These are phyloP conservation scores for Fusarium virguliforme DNA, from an alignment of 2,329 filamentous ascomycete species.

Conservation along the genomic window DNA sequence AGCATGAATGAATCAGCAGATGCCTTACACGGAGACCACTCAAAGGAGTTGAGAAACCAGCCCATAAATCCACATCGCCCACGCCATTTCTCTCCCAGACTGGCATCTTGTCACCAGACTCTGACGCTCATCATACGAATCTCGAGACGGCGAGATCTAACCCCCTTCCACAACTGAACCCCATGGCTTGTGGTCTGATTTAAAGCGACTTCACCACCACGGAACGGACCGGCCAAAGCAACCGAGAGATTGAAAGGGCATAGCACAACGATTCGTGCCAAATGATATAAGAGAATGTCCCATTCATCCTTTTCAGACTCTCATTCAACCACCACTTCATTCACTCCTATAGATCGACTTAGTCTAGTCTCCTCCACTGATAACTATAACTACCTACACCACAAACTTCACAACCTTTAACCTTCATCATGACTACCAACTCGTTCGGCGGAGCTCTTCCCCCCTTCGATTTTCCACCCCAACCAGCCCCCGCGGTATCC, in stretches of 20 bases:
- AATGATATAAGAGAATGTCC: conserved; percentile 34
- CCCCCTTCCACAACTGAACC: conserved; percentile 15
- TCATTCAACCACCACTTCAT: conserved; percentile 13
- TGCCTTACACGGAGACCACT: neutral
- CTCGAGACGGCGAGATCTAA: conserved; percentile 20
- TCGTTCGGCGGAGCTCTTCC: conserved; percentile 45
- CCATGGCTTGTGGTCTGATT: conserved; percentile 33
- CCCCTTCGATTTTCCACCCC: conserved; percentile 41
- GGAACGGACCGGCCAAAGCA: conserved; percentile 20
- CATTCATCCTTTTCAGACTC: conserved; percentile 6
- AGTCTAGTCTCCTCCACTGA: neutral
- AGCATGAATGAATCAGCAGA: conserved; percentile 30
- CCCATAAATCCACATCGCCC: conserved; percentile 31
- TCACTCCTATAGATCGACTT: conserved; percentile 4
- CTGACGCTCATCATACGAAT: conserved; percentile 32
- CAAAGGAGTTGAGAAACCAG: conserved; percentile 20
- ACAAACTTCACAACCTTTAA: conserved; percentile 1
- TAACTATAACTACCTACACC: neutral
- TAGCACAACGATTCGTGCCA: conserved; percentile 18
- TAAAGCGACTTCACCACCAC: conserved; percentile 4
- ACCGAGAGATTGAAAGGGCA: conserved; percentile 9
- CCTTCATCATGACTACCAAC: conserved; percentile 41
- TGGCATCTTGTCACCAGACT: conserved; percentile 19
- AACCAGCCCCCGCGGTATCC: conserved; percentile 26
- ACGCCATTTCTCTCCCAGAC: conserved; percentile 38